Conservation (phyloP, 208 protist species). For the Trichomonas vaginalis region DNA sequence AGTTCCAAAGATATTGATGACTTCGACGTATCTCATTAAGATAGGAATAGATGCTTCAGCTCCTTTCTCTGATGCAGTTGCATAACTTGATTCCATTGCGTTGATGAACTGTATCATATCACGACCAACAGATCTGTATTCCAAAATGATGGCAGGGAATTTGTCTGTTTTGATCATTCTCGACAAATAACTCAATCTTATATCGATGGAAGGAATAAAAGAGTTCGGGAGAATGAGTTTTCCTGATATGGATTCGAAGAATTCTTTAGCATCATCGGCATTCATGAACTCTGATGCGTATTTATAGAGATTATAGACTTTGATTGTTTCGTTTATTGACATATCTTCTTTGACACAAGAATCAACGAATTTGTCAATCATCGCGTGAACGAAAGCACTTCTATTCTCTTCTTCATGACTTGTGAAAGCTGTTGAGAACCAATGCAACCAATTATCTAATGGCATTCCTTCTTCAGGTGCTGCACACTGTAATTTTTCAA, state of each 20-base stretch:
- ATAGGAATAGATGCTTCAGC: neutral
- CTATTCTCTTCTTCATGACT: neutral
- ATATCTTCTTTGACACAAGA: neutral
- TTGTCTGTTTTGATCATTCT: neutral
- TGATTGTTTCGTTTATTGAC: neutral
- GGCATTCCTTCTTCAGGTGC: neutral
- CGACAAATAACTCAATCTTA: neutral
- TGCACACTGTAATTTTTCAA: neutral
- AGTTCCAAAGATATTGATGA: neutral
- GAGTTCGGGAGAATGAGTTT: neutral
- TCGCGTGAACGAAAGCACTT: neutral
- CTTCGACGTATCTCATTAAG: neutral
- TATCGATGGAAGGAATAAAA: neutral
- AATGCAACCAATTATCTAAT: neutral
- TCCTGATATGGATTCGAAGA: neutral
- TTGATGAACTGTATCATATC: neutral
- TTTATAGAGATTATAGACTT: neutral
- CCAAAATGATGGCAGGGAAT: neutral
- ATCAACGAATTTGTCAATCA: neutral
- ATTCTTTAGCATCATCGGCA: neutral
- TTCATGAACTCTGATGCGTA: neutral
- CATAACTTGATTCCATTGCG: neutral
- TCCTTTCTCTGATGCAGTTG: neutral
- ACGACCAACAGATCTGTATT: neutral
- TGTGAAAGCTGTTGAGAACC: neutral